Percentiles rank a stretch among this genome's conserved stretches.
phyloP scores from a whole-genome alignment of 2,329 filamentous ascomycete genomes.

The Dactylonectria macrodidyma region DNA sequence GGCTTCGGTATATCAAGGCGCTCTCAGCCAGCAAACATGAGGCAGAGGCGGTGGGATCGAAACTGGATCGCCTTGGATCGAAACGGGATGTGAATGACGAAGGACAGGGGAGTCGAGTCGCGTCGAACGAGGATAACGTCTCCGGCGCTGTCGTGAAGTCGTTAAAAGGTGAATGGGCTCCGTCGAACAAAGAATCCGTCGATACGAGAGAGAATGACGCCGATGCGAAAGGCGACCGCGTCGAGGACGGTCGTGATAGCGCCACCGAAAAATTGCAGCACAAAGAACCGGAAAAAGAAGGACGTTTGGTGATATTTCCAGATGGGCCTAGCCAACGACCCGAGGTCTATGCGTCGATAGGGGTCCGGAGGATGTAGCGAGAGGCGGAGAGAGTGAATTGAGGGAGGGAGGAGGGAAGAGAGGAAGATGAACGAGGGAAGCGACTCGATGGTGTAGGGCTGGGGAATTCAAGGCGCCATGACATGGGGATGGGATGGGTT shows the following conservation, averaged over 20 bases:
- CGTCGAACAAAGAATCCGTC: slow-evolving; percentile 6
- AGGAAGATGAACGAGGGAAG: slow-evolving; percentile 27
- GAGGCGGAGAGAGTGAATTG: slow-evolving; percentile 2
- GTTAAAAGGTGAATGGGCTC: neutral
- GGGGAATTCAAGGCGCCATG: slow-evolving; percentile 35
- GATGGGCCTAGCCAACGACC: slow-evolving; percentile 5
- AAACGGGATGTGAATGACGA: slow-evolving; percentile 12
- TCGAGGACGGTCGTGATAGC: slow-evolving; percentile 23
- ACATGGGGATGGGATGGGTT: slow-evolving; percentile 36
- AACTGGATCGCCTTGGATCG: slow-evolving; percentile 10
- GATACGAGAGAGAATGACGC: slow-evolving; percentile 7
- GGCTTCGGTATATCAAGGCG: neutral
- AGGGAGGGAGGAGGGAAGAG: slow-evolving; percentile 5
- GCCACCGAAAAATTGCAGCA: slow-evolving; percentile 33
- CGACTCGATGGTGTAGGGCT: slow-evolving; percentile 33
- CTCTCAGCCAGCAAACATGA: neutral
- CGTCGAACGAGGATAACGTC: slow-evolving; percentile 14
- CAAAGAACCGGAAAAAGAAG: slow-evolving; percentile 36
- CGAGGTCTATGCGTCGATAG: slow-evolving; percentile 20
- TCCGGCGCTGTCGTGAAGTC: neutral
- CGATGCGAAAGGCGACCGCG: slow-evolving; percentile 26
- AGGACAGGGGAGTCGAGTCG: slow-evolving; percentile 9
- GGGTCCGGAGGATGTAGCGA: slow-evolving; percentile 10
- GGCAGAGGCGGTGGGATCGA: neutral
- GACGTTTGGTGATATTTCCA: slow-evolving; percentile 17